Evolutionary conservation across 176 grass and related monocot genomes (phyloP), one percentile per base, ranked within the genome.

Genomic region (Cenchrus americanus): DNA sequence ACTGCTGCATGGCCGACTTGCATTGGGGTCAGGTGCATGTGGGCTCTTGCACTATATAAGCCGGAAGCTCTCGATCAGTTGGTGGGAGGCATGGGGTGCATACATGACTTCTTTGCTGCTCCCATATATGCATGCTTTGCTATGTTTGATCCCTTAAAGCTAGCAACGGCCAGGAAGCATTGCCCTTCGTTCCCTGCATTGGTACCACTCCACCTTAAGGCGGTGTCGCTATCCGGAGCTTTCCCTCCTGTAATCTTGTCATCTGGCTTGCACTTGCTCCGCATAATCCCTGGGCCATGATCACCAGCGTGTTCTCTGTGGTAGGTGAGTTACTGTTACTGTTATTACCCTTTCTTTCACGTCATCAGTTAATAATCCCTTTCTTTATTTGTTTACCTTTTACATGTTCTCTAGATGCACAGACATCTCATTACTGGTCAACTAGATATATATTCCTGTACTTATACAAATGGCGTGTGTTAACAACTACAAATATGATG

Each of bases 31-130:
- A 76, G 72, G 85, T 82, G 89, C 76, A 88, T 82, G 87, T 77
- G 79, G 83, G 62, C 80, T 85, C 80, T 85, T 43, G 77, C 86
- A 85, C 89, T 92, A 97, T 91, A 97, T 93, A 97, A 87, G 89
- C 80, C 78, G 8, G 69, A 89, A 92, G 88, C 86, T 88, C 24
- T 88, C 24, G 82, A 77, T 77, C 74, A 94, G 92, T 94, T 84
- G 94, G 92, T 97, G 86, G 94, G 94, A 92, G 76, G 80, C 90
- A 97, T 79, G 80, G 75, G 61, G 50, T 68, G 50, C 73, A 82
- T 80, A n/a, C 50, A 32, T 73, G 44, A 14, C 78, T 42, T 15
- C 50, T 83, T 74, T 83, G 67, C 64, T 67, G 41, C 74, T 86
- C 75, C 71, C 34, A 37, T 37, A 37, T 61, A 80, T 60, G 76